Evolutionary conservation across 2,329 filamentous ascomycete species (phyloP).

Genomic region (Botrytis fragariae): DNA sequence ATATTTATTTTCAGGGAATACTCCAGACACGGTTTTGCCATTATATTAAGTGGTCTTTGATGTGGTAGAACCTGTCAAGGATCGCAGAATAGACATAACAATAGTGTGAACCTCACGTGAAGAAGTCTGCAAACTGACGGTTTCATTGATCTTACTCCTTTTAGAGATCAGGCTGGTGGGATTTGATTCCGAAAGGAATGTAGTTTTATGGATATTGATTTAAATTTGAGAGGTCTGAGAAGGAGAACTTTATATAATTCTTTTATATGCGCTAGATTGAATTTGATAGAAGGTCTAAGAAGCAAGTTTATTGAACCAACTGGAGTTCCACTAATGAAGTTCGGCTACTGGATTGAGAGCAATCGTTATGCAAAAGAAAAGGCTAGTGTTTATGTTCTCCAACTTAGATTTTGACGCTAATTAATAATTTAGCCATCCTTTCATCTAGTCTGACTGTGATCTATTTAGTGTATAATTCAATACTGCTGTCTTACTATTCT

Average conservation of each 20-base stretch:
- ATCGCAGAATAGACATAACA: background rate
- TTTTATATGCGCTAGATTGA: background rate
- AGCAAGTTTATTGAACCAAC: background rate
- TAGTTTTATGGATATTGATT: background rate
- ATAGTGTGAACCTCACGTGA: background rate
- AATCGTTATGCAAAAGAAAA: background rate
- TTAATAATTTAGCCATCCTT: background rate
- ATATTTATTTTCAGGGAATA: background rate
- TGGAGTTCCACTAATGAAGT: background rate
- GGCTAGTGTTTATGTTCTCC: background rate
- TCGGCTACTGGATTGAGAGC: background rate
- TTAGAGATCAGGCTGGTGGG: background rate
- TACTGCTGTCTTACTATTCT: background rate
- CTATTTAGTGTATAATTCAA: background rate
- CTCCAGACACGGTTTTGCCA: background rate
- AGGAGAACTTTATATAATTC: background rate
- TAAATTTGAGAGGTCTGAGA: accelerated
- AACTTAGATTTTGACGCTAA: background rate
- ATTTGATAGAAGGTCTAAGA: background rate
- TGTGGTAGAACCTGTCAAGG: background rate
- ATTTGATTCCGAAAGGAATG: background rate
- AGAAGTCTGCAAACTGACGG: background rate
- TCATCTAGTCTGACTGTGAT: background rate
- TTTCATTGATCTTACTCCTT: background rate
- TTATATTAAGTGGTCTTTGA: background rate